A percentile compares a stretch with the other conserved stretches of the same genome.
These are phyloP conservation scores for Lachnum nothofagi DNA, from an alignment of 2,329 filamentous ascomycete genomes.

Conservation along the genomic window DNA sequence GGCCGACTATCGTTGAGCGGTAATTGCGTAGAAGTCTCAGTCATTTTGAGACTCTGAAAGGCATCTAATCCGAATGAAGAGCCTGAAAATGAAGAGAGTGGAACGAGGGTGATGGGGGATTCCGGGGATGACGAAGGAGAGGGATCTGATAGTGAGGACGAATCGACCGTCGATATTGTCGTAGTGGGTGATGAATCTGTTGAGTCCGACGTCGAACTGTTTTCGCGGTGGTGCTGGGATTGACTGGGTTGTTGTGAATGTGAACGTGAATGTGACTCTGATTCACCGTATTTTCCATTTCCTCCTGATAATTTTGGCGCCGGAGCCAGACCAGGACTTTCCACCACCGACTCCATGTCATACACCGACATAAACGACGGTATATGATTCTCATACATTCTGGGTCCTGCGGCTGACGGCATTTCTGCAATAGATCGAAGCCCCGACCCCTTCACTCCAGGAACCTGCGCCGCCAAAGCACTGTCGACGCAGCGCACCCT, in stretches of 20 bases:
- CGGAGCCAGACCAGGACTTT: slow-evolving; percentile 19
- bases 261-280: slow-evolving; percentile 7
- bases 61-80: slow-evolving; percentile 46
- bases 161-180: slow-evolving; percentile 87
- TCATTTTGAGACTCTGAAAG: slow-evolving; percentile 35
- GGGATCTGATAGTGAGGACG: slow-evolving; percentile 80
- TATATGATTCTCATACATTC: slow-evolving; percentile 64
- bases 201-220: slow-evolving; percentile 78
- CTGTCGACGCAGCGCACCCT: slow-evolving; percentile 11
- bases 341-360: slow-evolving; percentile 48
- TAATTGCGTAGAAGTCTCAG: slow-evolving; percentile 39
- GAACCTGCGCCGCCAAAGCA: slow-evolving; percentile 15
- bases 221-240: slow-evolving; percentile 65
- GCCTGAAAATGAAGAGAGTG: slow-evolving; percentile 63
- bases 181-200: slow-evolving; percentile 93
- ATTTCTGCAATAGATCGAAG: slow-evolving; percentile 38
- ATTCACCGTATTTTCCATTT: slow-evolving; percentile 4
- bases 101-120: slow-evolving; percentile 71
- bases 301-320: slow-evolving; percentile 21
- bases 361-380: slow-evolving; percentile 74
- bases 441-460: slow-evolving; percentile 14
- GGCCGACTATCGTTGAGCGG: slow-evolving; percentile 43
- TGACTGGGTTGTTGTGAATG: slow-evolving; percentile 26
- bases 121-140: slow-evolving; percentile 91
- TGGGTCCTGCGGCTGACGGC: slow-evolving; percentile 57